A percentile compares a stretch with the other conserved stretches of the same genome.
phyloP scores from a whole-genome alignment of 768 basidiomycete species.

The Tylopilus felleus region DNA sequence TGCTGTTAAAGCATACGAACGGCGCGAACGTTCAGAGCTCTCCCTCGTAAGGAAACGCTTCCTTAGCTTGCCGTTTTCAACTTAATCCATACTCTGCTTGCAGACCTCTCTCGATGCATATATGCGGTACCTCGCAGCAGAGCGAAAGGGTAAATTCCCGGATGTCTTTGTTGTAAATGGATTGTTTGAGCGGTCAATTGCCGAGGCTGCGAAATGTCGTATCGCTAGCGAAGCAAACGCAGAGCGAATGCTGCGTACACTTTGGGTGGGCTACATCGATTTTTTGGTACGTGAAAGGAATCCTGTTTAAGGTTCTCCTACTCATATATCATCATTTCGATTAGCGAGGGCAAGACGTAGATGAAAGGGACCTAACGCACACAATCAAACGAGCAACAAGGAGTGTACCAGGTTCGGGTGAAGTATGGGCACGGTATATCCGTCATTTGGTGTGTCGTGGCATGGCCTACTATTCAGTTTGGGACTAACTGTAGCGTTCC shows the following conservation, averaged over 20 bases:
- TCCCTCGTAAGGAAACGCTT: constrained; percentile 47
- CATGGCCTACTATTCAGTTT: neutral
- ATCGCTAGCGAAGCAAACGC: constrained; percentile 52
- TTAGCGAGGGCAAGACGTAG: constrained; percentile 37
- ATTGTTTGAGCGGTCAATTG: constrained; percentile 72
- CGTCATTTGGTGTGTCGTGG: constrained; percentile 55
- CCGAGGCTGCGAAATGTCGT: constrained; percentile 61
- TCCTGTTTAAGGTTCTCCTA: neutral
- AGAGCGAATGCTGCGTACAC: constrained; percentile 55
- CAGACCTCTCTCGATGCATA: constrained; percentile 54
- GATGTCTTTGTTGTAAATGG: constrained; percentile 54
- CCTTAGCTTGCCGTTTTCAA: neutral
- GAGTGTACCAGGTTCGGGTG: constrained; percentile 74
- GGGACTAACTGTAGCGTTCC: neutral
- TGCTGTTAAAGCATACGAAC: constrained; percentile 57
- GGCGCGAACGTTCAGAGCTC: constrained; percentile 61
- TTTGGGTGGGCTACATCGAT: constrained; percentile 77
- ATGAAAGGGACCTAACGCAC: constrained; percentile 39
- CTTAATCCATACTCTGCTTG: constrained; percentile 15
- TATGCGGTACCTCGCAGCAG: constrained; percentile 58
- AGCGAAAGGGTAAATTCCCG: constrained; percentile 57
- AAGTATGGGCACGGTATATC: constrained; percentile 76
- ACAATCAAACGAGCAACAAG: constrained; percentile 57
- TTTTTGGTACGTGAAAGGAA: constrained; percentile 48
- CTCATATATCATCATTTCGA: neutral